Evolutionary conservation across 352 stramenopile species (phyloP).

Genomic region (Phytophthora tentaculata): DNA sequence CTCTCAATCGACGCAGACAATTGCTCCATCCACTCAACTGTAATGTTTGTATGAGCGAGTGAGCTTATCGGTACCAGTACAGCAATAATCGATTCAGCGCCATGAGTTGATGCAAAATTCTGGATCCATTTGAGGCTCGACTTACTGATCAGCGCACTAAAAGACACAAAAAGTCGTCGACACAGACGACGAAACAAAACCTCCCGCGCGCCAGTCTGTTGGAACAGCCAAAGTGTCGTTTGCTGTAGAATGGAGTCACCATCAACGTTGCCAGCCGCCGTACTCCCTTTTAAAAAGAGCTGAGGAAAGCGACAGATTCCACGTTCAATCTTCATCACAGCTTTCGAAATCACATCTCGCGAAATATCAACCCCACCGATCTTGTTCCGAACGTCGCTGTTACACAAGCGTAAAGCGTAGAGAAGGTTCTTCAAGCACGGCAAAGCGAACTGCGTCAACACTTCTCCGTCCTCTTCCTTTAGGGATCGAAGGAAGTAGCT

Average conservation of each 20-base stretch:
- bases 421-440: slow-evolving; percentile 76
- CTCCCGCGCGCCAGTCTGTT: slow-evolving; percentile 43
- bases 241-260: slow-evolving; percentile 21
- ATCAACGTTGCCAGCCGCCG: slow-evolving; percentile 1
- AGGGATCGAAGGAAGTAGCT: slow-evolving; percentile 73
- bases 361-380: slow-evolving; percentile 47
- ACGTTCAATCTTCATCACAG: slow-evolving; percentile 64
- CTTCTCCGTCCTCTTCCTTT: slow-evolving; percentile 54
- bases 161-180: slow-evolving; percentile 54
- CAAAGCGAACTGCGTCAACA: slow-evolving; percentile 66
- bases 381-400: slow-evolving; percentile 41
- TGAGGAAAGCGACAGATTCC: slow-evolving; percentile 56
- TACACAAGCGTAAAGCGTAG: slow-evolving; percentile 64
- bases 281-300: slow-evolving; percentile 43
- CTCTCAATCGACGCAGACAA: slow-evolving; percentile 64
- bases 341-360: slow-evolving; percentile 68
- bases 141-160: slow-evolving; percentile 47
- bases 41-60: slow-evolving; percentile 40
- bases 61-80: slow-evolving; percentile 57
- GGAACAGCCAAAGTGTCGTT: slow-evolving; percentile 51
- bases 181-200: slow-evolving; percentile 48
- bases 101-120: slow-evolving; percentile 34
- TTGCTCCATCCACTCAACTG: slow-evolving; percentile 68
- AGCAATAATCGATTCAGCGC: slow-evolving; percentile 25
- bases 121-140: slow-evolving; percentile 61